phyloP scores from a whole-genome alignment of 345 rosid species.

The Gossypium sturtianum region DNA sequence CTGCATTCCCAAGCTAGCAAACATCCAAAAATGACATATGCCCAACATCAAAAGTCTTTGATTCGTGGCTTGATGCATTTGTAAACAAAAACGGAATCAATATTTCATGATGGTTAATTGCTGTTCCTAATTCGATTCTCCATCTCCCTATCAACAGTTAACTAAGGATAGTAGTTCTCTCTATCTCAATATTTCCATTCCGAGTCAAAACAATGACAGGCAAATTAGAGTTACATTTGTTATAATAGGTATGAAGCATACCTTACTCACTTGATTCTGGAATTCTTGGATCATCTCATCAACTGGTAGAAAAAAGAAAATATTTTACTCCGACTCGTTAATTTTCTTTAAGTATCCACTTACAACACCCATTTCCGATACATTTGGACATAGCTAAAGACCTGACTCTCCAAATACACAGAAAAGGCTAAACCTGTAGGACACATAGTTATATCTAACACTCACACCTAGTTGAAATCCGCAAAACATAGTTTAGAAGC shows the following conservation, averaged over 20 bases:
- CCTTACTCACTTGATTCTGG: neutral
- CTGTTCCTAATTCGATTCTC: neutral
- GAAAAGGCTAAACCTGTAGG: no score
- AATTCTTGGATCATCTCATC: neutral
- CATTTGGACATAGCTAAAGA: neutral
- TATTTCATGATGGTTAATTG: neutral
- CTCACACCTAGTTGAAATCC: no score
- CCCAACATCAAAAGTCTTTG: neutral
- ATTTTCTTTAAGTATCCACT: neutral
- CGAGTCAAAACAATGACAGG: neutral
- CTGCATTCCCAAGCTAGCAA: neutral
- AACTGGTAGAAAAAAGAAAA: neutral
- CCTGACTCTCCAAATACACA: no score
- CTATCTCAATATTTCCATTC: neutral
- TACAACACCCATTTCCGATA: neutral
- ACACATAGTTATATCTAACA: no score
- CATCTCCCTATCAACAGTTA: neutral
- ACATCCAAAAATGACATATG: neutral
- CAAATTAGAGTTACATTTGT: neutral
- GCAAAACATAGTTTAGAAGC: neutral
- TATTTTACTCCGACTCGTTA: no score
- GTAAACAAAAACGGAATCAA: constrained; percentile 1
- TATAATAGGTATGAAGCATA: neutral
- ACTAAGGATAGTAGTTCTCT: neutral
- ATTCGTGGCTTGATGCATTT: neutral